A percentile compares a stretch with the other conserved stretches of the same genome.
phyloP scores from a whole-genome alignment of 352 stramenopile genomes.

The Globisporangium recalcitrans region DNA sequence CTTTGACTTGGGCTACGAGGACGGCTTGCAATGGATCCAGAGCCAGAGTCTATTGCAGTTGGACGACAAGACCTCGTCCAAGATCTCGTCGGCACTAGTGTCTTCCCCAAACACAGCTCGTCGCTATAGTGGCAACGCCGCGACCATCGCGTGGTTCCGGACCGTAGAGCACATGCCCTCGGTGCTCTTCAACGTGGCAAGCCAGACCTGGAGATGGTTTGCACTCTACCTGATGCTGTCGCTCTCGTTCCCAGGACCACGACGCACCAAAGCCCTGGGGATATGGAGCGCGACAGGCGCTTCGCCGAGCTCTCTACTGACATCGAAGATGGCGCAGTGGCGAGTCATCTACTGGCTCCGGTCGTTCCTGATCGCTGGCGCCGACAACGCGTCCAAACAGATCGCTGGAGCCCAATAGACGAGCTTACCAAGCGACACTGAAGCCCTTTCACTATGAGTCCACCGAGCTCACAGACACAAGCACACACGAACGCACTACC shows the following conservation, averaged over 20 bases:
- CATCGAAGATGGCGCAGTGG: not conserved
- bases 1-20: conserved; percentile 44
- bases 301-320: not conserved
- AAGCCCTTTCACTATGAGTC: too few species aligned
- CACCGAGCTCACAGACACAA: too few species aligned
- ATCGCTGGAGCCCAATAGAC: not conserved
- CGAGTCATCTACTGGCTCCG: not conserved
- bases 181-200: not conserved
- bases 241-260: not conserved
- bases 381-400: not conserved
- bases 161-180: not conserved
- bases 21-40: conserved; percentile 32
- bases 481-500: too few species aligned
- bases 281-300: not conserved
- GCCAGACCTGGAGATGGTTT: not conserved
- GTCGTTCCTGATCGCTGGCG: not conserved
- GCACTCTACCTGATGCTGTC: not conserved
- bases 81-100: not conserved
- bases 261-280: not conserved
- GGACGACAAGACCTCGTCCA: not conserved
- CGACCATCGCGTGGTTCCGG: not conserved
- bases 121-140: not conserved
- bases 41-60: conserved; percentile 12
- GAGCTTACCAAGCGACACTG: too few species aligned
- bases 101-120: not conserved